phyloP scores from a whole-genome alignment of 495 filamentous ascomycete species.

The Elasticomyces elasticus region DNA sequence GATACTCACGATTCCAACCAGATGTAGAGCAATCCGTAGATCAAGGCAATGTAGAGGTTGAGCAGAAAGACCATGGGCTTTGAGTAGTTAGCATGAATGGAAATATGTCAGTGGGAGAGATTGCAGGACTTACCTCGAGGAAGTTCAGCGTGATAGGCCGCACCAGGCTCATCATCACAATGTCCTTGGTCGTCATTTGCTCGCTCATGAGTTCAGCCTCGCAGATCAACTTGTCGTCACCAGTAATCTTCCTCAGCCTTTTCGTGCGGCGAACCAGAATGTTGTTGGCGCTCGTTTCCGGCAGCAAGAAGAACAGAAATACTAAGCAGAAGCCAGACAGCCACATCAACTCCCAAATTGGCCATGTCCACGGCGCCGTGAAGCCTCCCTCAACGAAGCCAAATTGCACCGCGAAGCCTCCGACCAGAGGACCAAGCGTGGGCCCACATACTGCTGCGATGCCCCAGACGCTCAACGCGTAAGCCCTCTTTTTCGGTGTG shows the following conservation, averaged over 20 bases:
- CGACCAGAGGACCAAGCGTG: conserved; percentile 37
- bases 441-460: conserved; percentile 34
- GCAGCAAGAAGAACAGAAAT: conserved; percentile 33
- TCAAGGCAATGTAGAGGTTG: conserved; percentile 45
- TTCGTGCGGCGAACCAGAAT: conserved; percentile 33
- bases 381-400: conserved; percentile 20
- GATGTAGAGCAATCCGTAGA: conserved; percentile 47
- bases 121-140: too few relatives aligned
- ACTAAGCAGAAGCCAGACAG: conserved; percentile 31
- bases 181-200: conserved; percentile 31
- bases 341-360: conserved; percentile 36
- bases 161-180: conserved; percentile 33
- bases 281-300: conserved; percentile 33
- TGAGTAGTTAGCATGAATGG: too few relatives aligned
- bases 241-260: conserved; percentile 30
- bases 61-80: conserved; percentile 43
- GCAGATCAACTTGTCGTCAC: conserved; percentile 29
- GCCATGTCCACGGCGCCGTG: conserved; percentile 31
- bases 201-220: conserved; percentile 29
- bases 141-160: conserved; percentile 35
- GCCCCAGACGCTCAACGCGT: conserved; percentile 30
- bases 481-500: conserved; percentile 28
- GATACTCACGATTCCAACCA: conserved; percentile 42
- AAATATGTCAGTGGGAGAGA: too few relatives aligned
- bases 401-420: conserved; percentile 32